phyloP scores from a whole-genome alignment of 768 basidiomycete species.

The Tephrocybe rancida region DNA sequence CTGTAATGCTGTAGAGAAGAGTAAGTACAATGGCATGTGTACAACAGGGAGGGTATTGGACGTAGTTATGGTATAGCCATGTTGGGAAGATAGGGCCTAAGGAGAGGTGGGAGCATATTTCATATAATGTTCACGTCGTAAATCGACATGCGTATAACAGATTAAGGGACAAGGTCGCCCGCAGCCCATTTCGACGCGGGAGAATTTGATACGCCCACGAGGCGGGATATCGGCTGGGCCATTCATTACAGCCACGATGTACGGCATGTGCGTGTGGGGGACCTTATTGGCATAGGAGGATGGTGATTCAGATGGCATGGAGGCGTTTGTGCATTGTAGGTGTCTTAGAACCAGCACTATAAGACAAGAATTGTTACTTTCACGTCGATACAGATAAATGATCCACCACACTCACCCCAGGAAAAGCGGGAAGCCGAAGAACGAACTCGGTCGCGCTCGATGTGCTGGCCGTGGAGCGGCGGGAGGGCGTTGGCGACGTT shows the following conservation, averaged over 20 bases:
- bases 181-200: not conserved
- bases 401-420: not conserved
- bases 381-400: too few species aligned
- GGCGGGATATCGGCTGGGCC: too few species aligned
- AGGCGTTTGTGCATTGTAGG: too few species aligned
- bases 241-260: not conserved
- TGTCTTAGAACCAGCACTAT: not conserved
- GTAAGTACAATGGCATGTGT: not conserved
- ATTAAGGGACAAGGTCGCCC: not conserved
- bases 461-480: not conserved
- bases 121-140: not conserved
- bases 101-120: not conserved
- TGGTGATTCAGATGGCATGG: too few species aligned
- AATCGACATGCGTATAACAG: not conserved
- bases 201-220: not conserved
- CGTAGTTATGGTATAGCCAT: not conserved
- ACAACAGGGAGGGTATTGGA: not conserved
- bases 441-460: not conserved
- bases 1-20: not conserved
- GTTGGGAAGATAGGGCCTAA: not conserved
- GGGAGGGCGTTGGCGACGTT: not conserved
- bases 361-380: not conserved
- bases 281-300: too few species aligned
- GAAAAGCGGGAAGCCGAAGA: not conserved
- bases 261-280: too few species aligned